Conservation (phyloP, 495 filamentous ascomycete genomes). For the Geoglossum glabrum region DNA sequence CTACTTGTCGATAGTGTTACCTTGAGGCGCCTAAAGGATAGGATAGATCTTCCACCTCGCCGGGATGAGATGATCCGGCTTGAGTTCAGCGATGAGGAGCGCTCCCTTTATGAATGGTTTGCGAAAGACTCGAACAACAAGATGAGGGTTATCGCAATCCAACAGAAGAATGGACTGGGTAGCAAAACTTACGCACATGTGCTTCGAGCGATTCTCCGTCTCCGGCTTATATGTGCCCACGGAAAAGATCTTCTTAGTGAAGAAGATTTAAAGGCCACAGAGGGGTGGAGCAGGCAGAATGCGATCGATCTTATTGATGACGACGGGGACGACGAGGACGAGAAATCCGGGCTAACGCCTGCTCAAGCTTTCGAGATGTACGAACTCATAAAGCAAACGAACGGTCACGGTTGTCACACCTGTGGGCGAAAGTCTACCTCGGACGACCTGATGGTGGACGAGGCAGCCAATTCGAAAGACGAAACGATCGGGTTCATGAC, state of each 20-base stretch:
- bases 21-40: constrained; percentile 78
- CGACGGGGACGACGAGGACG: constrained; percentile 22
- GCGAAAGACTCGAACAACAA: constrained; percentile 40
- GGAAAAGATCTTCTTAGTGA: constrained; percentile 71
- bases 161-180: constrained; percentile 40
- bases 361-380: constrained; percentile 67
- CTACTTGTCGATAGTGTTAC: constrained; percentile 88
- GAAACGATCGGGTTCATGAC: constrained; percentile 57
- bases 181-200: constrained; percentile 78
- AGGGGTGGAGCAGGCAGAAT: constrained; percentile 57
- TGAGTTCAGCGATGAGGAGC: constrained; percentile 35
- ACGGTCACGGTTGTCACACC: constrained; percentile 43
- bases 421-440: constrained; percentile 42
- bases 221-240: constrained; percentile 80
- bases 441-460: constrained; percentile 20
- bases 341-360: constrained; percentile 30
- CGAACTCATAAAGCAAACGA: constrained; percentile 57
- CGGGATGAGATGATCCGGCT: constrained; percentile 45
- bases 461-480: constrained; percentile 32
- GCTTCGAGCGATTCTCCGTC: constrained; percentile 69
- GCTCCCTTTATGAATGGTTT: constrained; percentile 38
- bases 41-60: constrained; percentile 59
- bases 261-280: constrained; percentile 55
- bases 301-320: constrained; percentile 76
- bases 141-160: constrained; percentile 32